Evolutionary conservation across 257 asterid species (phyloP), one percentile per base, ranked within the genome.

Genomic region (Thymus mandschuricus): DNA sequence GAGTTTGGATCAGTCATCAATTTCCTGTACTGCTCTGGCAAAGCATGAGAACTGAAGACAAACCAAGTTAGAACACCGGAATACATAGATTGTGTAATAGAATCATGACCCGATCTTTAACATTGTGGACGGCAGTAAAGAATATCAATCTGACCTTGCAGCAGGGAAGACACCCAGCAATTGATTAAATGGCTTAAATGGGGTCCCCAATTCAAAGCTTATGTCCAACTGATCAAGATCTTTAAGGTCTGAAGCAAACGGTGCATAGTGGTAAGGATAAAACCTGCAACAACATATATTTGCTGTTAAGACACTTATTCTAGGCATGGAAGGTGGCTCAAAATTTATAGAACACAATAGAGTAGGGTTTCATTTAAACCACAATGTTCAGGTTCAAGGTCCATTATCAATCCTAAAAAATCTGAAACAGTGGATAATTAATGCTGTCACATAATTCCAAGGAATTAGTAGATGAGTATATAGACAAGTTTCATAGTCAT

Each of bases 231-330:
- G 81, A 52, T 80, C 93, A 73, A 94, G 96, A 82, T 85, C 92
- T 82, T 84, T 85, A 29, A 94, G 91, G 83, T 94, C 97, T 21
- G 99, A 94, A 74, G 99, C 99, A 84, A 94, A 94, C 40, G 99
- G 99, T 11, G 99, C 99, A 66, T 94, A 94, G 81, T 94, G 98
- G 74, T 94, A 89, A 8, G 99, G 99, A 80, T 89, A 94, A 83
- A 84, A 94, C 99, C 99, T 94, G 90, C 78, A 81, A 59, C 21
- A 74, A 67, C 44, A 74, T 10, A 64, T 58, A 62, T 45, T 46
- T 46, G n/a, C 68, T 40, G 77, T 78, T 21, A 64, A 80, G 78
- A 63, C 61, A 33, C 21, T 55, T 59, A 35, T 51, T 61, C 59
- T 30, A 76, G 52, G 75, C 64, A 74, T 40, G 10, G 61, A 49